Evolutionary conservation across 2,329 filamentous ascomycete species (phyloP), one percentile per base, ranked within the genome.

Genomic region (Ophiostoma populinum): DNA sequence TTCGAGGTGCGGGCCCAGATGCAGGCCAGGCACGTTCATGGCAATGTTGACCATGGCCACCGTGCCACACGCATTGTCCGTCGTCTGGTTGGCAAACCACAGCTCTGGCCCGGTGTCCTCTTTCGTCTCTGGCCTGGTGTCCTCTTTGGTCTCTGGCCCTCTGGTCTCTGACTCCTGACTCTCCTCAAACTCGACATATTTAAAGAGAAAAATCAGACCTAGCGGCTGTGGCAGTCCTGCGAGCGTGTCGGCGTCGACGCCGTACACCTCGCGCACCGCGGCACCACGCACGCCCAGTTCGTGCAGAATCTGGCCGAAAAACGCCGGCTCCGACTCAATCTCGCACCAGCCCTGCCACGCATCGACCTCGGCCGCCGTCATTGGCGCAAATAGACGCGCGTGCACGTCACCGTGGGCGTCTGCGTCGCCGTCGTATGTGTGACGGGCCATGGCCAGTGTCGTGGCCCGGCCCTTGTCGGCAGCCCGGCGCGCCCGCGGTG

Each of bases 31-130:
- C 4, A 75, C 65, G 50, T 95, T 95, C 70, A 93, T 92, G 49
- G 93, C 61, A 40, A 94, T 92, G 48, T 95, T 95, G 46, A 94
- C 67, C 44, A 95, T 63, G 4, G 90, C 85, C 30, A 94, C 72
- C n/a, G 82, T 90, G 15, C 83, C 90, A 55, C 90, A 98, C 18
- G 83, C 78, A 53, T 92, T 92, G 37, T 70, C 66, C 0, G 74
- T 77, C 1, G 80, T 83, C 76, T 87, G 87, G 48, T 94, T 94
- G 19, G 86, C 85, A 53, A 94, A 95, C 87, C 90, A 98, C 13
- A 95, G 61, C 20, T n/a, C n/a, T n/a, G n/a, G n/a, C n/a, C n/a
- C n/a, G n/a, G n/a, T n/a, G n/a, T n/a, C n/a, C n/a, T n/a, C n/a
- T n/a, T n/a, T n/a, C n/a, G n/a, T n/a, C n/a, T n/a, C n/a, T n/a